phyloP scores from a whole-genome alignment of 495 filamentous ascomycete species.

The Talaromyces adpressus region DNA sequence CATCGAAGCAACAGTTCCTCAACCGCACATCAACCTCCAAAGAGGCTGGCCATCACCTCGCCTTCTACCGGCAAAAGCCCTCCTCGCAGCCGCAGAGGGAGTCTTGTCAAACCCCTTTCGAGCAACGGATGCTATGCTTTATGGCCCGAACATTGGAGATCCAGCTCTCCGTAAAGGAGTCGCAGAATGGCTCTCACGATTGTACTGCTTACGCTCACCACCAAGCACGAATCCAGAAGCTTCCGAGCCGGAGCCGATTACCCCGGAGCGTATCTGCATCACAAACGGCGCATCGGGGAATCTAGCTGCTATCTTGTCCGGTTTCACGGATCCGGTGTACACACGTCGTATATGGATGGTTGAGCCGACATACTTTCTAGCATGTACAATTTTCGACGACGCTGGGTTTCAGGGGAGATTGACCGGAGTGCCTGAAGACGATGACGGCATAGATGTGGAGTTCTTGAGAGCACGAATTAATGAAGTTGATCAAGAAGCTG shows the following conservation, averaged over 20 bases:
- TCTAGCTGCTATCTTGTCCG: constrained; percentile 50
- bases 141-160: constrained; percentile 57
- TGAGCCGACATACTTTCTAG: constrained; percentile 63
- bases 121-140: constrained; percentile 42
- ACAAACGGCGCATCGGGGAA: constrained; percentile 61
- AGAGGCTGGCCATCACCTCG: neutral
- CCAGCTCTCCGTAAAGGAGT: constrained; percentile 44
- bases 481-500: neutral
- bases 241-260: constrained; percentile 9
- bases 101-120: constrained; percentile 12
- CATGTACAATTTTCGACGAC: constrained; percentile 61
- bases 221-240: neutral
- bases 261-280: constrained; percentile 55
- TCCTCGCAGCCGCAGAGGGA: neutral
- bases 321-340: constrained; percentile 57
- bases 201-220: constrained; percentile 27
- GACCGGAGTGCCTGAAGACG: constrained; percentile 56
- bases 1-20: neutral
- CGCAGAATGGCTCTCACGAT: constrained; percentile 43
- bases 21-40: neutral
- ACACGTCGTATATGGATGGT: constrained; percentile 60
- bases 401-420: constrained; percentile 45
- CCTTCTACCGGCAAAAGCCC: neutral
- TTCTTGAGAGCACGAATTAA: neutral
- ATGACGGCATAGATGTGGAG: constrained; percentile 51